Evolutionary conservation across 2,329 filamentous ascomycete genomes (phyloP).

Genomic region (Arthrobotrys sinensis): DNA sequence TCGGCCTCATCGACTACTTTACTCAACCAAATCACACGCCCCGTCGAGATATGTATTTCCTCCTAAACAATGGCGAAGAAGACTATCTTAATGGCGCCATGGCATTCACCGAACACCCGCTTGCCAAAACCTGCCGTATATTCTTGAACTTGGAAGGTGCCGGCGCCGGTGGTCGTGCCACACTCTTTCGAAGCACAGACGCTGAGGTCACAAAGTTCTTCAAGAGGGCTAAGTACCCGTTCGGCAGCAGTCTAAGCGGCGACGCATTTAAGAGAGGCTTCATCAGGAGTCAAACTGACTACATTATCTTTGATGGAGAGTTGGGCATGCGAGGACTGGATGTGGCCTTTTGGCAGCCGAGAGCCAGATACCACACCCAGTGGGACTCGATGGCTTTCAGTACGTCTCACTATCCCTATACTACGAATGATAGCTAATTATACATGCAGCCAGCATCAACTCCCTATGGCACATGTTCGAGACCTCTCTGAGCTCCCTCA

Average conservation of each 20-base stretch:
- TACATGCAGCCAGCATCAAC: constrained; percentile 67
- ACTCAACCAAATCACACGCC: constrained; percentile 71
- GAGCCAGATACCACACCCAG: constrained; percentile 89
- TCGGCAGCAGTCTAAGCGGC: constrained; percentile 83
- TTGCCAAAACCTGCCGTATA: constrained; percentile 80
- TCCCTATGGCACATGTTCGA: constrained; percentile 97
- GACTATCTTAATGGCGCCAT: constrained; percentile 90
- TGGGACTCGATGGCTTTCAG: constrained; percentile 86
- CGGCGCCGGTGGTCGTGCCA: constrained; percentile 88
- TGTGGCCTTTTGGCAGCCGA: constrained; percentile 89
- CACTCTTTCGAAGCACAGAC: constrained; percentile 89
- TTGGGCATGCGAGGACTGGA: constrained; percentile 90
- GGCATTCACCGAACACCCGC: constrained; percentile 85
- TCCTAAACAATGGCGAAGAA: constrained; percentile 97
- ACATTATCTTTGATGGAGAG: constrained; percentile 82
- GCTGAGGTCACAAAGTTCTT: constrained; percentile 87
- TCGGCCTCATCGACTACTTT: constrained; percentile 91
- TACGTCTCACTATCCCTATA: constrained; percentile 38
- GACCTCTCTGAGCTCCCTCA: constrained; percentile 81
- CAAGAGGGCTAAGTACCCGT: constrained; percentile 78
- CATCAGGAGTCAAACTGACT: constrained; percentile 90
- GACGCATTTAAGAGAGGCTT: constrained; percentile 87
- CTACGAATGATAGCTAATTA: constrained; percentile 37
- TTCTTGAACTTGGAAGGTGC: constrained; percentile 97
- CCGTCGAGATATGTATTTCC: constrained; percentile 80